Conservation (phyloP, 495 filamentous ascomycete genomes). For the Hypomontagnella monticulosa region DNA sequence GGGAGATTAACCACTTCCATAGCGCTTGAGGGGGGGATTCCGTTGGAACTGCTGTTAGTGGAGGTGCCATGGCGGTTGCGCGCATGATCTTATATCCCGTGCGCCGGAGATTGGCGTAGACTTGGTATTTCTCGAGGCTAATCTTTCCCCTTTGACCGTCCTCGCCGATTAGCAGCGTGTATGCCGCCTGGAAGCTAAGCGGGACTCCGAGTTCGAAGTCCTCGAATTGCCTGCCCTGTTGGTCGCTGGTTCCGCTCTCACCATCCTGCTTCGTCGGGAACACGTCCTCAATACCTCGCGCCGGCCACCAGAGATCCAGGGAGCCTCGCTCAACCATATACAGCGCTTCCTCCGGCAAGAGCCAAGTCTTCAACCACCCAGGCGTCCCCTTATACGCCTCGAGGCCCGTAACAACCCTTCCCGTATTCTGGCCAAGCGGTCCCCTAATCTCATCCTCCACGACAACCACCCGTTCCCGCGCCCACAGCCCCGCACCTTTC, state of each 20-base stretch:
- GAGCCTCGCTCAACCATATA: constrained; percentile 88
- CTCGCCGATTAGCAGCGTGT: constrained; percentile 77
- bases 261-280: constrained; percentile 44
- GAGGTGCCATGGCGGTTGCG: constrained; percentile 57
- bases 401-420: constrained; percentile 54
- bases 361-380: constrained; percentile 71
- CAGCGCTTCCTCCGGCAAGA: constrained; percentile 91
- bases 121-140: constrained; percentile 82
- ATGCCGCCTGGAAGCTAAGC: constrained; percentile 89
- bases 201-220: constrained; percentile 73
- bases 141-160: constrained; percentile 68
- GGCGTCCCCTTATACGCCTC: constrained; percentile 50
- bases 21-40: constrained; percentile 32
- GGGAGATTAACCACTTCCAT: constrained; percentile 56
- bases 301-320: constrained; percentile 85
- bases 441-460: constrained; percentile 58
- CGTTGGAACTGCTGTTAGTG: background rate
- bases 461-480: constrained; percentile 59
- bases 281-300: constrained; percentile 51
- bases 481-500: constrained; percentile 50
- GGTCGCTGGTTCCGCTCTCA: constrained; percentile 29
- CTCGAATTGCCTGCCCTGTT: constrained; percentile 41
- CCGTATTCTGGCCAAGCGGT: constrained; percentile 52
- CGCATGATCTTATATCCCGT: constrained; percentile 81
- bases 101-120: constrained; percentile 85